Conservation (phyloP, 1,139 yeast genomes). For the Diutina catenulata region DNA sequence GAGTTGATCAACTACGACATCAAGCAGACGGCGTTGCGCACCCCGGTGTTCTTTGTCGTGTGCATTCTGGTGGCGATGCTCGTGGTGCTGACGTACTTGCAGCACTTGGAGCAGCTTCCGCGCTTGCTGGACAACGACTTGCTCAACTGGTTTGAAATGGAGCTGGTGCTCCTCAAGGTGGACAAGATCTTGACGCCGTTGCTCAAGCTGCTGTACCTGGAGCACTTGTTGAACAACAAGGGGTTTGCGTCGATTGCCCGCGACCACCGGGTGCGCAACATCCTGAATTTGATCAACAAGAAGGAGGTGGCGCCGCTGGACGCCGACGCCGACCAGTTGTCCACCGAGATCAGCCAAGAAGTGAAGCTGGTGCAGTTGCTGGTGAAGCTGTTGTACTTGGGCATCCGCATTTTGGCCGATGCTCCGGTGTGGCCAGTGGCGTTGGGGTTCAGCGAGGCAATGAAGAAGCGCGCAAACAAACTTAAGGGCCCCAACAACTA, state of each 20-base stretch:
- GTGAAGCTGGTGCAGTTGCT: constrained; percentile 20
- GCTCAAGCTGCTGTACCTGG: constrained; percentile 2
- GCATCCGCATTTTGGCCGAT: constrained; percentile 63
- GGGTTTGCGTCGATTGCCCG: constrained; percentile 1
- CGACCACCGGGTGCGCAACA: constrained; percentile 3
- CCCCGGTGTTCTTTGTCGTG: constrained; percentile 65
- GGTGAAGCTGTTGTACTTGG: constrained; percentile 46
- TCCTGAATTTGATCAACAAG: neutral
- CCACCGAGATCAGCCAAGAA: neutral
- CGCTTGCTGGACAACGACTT: constrained; percentile 2
- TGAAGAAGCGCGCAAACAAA: constrained; percentile 32
- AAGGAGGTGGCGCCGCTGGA: constrained; percentile 3
- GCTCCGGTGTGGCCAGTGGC: constrained; percentile 82
- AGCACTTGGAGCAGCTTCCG: constrained; percentile 1
- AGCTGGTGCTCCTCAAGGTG: constrained; percentile 4
- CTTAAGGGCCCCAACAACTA: no score
- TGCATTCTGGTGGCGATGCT: constrained; percentile 52
- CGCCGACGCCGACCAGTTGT: neutral
- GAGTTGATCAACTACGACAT: constrained; percentile 45
- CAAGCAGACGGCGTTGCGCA: constrained; percentile 51
- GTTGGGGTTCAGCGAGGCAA: constrained; percentile 62
- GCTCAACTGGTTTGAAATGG: constrained; percentile 5
- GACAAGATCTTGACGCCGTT: constrained; percentile 3
- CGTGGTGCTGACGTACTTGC: constrained; percentile 19
- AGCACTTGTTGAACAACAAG: neutral